Evolutionary conservation across 2,329 filamentous ascomycete genomes (phyloP), one percentile per base, ranked within the genome.

Genomic region (Dactylellina haptotyla): DNA sequence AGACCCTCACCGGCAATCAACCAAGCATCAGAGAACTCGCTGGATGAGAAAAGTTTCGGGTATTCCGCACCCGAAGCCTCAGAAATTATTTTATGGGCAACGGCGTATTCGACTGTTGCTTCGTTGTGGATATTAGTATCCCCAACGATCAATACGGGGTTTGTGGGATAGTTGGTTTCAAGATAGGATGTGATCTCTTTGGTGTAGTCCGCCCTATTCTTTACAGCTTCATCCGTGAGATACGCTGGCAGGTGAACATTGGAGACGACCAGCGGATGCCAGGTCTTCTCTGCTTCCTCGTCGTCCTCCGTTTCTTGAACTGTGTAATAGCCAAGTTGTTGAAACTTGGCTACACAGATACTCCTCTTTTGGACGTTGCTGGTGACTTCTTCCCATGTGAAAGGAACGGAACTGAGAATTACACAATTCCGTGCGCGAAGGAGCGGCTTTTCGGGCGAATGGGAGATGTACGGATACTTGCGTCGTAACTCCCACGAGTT

Each of bases 121-220:
- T 82, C 80, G 0, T 87, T 88, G 4, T 85, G 82, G 23, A 90
- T 81, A 76, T 90, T 90, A 78, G 89, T 88, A 77, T 90, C 87
- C 2, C 88, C 88, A 0, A 85, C 85, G 18, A 90, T 76, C 2
- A 89, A 80, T 82, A 84, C 87, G 3, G 86, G 82, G 37, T 84
- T 82, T 0, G 79, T 62, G 0, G 80, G 75, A 50, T 86, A 84
- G 0, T 79, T 76, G 0, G 74, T 76, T 0, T 79, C 78, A 14
- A 90, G 76, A 77, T 87, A 80, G 5, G 78, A 78, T 1, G 85
- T 77, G 0, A 90, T 77, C 18, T 79, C 82, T 48, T 84, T 82
- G 12, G 89, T 78, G 76, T 90, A 87, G 0, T 81, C 79, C 75
- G 84, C 85, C 78, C 89, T 90, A 0, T 84, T 81, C 1, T 82